Conservation (phyloP, 2,329 filamentous ascomycete species). For the Nothopassalora personata region DNA sequence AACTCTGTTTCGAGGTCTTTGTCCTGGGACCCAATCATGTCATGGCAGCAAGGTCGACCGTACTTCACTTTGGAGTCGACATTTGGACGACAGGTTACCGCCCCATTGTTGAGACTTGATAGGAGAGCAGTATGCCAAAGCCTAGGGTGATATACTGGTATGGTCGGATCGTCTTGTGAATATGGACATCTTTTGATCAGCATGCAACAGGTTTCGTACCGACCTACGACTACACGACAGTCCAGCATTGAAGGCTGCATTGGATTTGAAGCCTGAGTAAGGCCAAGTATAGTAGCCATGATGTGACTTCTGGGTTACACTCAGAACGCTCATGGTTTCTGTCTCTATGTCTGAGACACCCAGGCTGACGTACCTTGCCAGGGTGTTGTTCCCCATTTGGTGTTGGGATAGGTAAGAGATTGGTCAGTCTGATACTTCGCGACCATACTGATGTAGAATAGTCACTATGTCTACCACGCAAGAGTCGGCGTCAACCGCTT, state of each 20-base stretch:
- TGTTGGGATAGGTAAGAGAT: constrained; percentile 43
- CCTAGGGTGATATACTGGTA: constrained; percentile 65
- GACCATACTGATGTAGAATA: constrained; percentile 46
- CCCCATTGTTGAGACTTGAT: neutral
- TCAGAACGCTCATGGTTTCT: no score
- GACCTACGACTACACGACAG: constrained; percentile 74
- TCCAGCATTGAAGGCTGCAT: constrained; percentile 64
- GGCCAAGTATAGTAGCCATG: no score
- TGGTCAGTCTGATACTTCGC: neutral
- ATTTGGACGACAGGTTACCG: neutral
- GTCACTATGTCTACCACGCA: constrained; percentile 70
- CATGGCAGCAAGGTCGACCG: neutral
- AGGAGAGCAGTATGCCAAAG: constrained; percentile 27
- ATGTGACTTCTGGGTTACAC: no score
- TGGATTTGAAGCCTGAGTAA: constrained; percentile 62
- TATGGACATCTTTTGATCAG: neutral
- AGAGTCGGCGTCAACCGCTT: constrained; percentile 68
- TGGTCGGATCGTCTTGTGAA: neutral
- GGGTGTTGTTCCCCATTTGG: constrained; percentile 66
- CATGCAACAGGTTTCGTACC: constrained; percentile 53
- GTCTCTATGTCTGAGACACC: no score
- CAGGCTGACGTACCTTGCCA: no score
- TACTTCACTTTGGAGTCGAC: neutral
- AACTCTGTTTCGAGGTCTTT: neutral
- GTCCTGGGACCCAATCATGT: neutral